Base-by-base conservation (phyloP, 495 filamentous ascomycete genomes). In the Parathielavia appendiculata region DNA sequence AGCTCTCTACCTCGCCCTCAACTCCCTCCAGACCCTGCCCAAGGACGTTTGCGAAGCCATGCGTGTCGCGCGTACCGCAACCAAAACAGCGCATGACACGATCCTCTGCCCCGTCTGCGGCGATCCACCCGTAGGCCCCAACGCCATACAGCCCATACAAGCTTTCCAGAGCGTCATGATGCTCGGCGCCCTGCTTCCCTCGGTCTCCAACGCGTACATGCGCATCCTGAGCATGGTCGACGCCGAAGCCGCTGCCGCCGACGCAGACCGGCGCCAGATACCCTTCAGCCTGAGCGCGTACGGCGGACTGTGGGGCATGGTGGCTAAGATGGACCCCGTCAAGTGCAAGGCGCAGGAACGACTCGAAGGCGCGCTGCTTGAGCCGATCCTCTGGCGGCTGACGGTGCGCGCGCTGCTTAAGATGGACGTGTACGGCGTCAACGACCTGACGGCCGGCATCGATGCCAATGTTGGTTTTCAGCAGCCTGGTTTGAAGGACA, bases 81-180 rank as follows among this genome's bases (percentile, higher is more conserved):
- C 83, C 8, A 70, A 71, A 56, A 78, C 78, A 8, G 83, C 83
- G 0, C 77, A 81, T 56, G 70, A 81, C 38, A 74, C 77, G n/a
- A 77, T 87, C 49, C 77, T 79, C 64, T 89, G 86, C 67, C 66
- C 73, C 40, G 60, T 71, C 16, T 89, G 86, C 63, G 78, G 79
- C 16, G 73, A 76, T 38, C 67, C 69, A 30, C 61, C 82, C 17
- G 23, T 71, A 1, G 54, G 60, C 13, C 50, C 63, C 8, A 13
- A 41, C 48, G 23, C 46, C 30, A 51, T 59, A 7, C 68, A 69
- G 6, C 70, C 69, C n/a, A 72, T 79, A 51, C 68, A 69, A 14
- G 38, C 69, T 45, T 74, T 81, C 62, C 85, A 88, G 57, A 87
- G 81, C 63, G 75, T 84, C 40, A 87, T 88, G 84, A 79, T 86